phyloP scores from a whole-genome alignment of 306 rosid genomes.

The Trichosanthes truncata region DNA sequence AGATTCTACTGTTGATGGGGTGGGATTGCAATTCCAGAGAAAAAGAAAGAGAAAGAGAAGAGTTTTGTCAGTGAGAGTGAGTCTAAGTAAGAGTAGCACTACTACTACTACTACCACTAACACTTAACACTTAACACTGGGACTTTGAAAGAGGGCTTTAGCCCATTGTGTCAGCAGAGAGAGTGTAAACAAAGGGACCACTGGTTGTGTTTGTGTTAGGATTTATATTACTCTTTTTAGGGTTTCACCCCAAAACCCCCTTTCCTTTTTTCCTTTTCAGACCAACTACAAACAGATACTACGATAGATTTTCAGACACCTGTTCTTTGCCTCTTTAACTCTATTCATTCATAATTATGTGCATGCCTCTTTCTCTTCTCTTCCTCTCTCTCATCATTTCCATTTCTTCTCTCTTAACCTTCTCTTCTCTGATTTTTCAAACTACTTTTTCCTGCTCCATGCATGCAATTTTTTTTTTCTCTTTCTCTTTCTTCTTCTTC shows the following conservation, averaged over 20 bases:
- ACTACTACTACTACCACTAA: not conserved
- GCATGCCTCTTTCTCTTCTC: not conserved
- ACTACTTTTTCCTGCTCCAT: slow-evolving; percentile 21
- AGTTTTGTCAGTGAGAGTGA: slow-evolving; percentile 14
- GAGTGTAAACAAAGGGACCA: slow-evolving; percentile 34
- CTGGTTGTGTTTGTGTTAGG: not conserved
- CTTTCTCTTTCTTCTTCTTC: not conserved
- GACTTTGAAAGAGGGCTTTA: slow-evolving; percentile 27
- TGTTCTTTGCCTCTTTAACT: not conserved
- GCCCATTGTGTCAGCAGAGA: slow-evolving; percentile 25
- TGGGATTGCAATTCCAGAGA: not conserved
- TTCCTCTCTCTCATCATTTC: slow-evolving; percentile 3
- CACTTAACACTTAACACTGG: not conserved
- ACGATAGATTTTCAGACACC: slow-evolving; percentile 24
- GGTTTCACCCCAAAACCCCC: slow-evolving; percentile 23
- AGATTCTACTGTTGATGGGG: slow-evolving; percentile 44
- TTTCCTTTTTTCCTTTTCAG: slow-evolving; percentile 58
- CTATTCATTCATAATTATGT: slow-evolving; percentile 1
- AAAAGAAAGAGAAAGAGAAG: slow-evolving; percentile 11
- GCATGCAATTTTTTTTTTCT: not conserved
- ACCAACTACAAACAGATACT: slow-evolving; percentile 42
- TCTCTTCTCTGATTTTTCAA: not conserved
- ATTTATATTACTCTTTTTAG: slow-evolving; percentile 42
- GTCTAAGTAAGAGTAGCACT: slow-evolving; percentile 36
- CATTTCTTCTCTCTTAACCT: not conserved